These are phyloP conservation scores for Ambrosiella xylebori DNA, from an alignment of 2,329 filamentous ascomycete genomes.

Conservation along the genomic window DNA sequence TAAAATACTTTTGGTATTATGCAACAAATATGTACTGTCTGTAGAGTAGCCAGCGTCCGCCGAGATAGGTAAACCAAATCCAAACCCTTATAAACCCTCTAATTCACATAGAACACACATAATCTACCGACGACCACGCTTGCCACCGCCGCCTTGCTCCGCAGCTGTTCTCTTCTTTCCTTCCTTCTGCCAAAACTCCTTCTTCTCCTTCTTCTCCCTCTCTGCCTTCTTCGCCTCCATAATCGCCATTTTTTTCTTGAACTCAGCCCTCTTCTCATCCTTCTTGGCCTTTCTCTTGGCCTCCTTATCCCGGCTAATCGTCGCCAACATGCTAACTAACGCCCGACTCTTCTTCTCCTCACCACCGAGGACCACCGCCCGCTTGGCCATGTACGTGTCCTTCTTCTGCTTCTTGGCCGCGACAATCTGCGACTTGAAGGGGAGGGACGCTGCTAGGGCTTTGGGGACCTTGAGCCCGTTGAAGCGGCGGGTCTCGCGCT, in stretches of 20 bases:
- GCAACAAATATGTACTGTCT: neutral
- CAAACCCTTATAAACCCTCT: neutral
- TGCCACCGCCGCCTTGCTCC: conserved; percentile 24
- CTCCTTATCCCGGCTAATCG: conserved; percentile 75
- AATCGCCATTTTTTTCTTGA: conserved; percentile 68
- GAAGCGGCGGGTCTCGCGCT: conserved; percentile 55
- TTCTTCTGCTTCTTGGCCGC: conserved; percentile 64
- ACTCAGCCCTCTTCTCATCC: conserved; percentile 66
- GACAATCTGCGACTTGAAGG: conserved; percentile 82
- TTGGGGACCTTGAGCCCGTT: conserved; percentile 63
- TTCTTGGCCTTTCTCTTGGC: conserved; percentile 72
- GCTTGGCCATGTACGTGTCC: conserved; percentile 84
- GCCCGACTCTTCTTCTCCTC: conserved; percentile 83
- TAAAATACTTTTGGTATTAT: neutral
- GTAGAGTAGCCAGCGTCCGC: neutral
- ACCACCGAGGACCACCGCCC: conserved; percentile 68
- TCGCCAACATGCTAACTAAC: conserved; percentile 83
- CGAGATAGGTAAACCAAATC: neutral
- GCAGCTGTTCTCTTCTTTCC: conserved; percentile 47
- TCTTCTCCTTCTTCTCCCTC: conserved; percentile 76
- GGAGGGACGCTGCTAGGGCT: conserved; percentile 64
- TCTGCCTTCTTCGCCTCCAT: conserved; percentile 70
- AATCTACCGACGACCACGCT: conserved; percentile 15
- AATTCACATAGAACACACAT: conserved; percentile 1
- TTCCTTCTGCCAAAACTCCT: conserved; percentile 85